phyloP scores from a whole-genome alignment of 1,284 basidiomycete species.

The Grifola frondosa region DNA sequence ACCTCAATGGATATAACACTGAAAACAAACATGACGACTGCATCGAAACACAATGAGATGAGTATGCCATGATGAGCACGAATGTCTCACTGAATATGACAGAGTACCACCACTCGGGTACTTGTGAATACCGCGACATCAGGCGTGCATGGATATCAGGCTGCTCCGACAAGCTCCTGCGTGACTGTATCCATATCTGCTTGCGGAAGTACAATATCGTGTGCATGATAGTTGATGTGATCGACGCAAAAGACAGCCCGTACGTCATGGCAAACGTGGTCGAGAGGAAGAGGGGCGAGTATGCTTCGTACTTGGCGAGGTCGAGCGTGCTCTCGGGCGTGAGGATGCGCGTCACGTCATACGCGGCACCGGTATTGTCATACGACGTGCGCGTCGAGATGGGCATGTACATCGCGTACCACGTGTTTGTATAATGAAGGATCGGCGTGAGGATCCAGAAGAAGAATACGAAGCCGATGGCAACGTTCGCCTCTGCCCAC shows the following conservation, averaged over 20 bases:
- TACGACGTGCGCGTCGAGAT: conserved; percentile 33
- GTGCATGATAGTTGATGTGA: conserved; percentile 58
- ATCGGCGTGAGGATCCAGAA: conserved; percentile 68
- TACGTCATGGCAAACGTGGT: conserved; percentile 57
- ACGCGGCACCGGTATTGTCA: conserved; percentile 45
- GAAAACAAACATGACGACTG: conserved; percentile 53
- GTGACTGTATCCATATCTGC: conserved; percentile 48
- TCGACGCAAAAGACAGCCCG: conserved; percentile 55
- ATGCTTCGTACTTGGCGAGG: conserved; percentile 48
- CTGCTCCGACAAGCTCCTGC: conserved; percentile 50
- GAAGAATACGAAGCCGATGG: conserved; percentile 32
- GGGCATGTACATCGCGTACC: conserved; percentile 42
- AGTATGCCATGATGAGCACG: conserved; percentile 27
- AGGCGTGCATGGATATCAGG: conserved; percentile 63
- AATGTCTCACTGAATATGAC: conserved; percentile 56
- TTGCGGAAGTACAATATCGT: conserved; percentile 59
- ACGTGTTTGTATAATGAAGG: conserved; percentile 41
- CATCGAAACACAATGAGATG: not conserved
- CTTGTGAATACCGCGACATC: conserved; percentile 61
- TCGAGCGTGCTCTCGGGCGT: conserved; percentile 45
- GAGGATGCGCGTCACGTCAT: conserved; percentile 54
- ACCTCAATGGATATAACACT: conserved; percentile 70
- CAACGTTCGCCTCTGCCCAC: conserved; percentile 34
- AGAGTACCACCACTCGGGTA: conserved; percentile 58
- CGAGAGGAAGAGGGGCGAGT: conserved; percentile 61